phyloP scores from a whole-genome alignment of 2,329 filamentous ascomycete species.

The Clarireedia hainanense region DNA sequence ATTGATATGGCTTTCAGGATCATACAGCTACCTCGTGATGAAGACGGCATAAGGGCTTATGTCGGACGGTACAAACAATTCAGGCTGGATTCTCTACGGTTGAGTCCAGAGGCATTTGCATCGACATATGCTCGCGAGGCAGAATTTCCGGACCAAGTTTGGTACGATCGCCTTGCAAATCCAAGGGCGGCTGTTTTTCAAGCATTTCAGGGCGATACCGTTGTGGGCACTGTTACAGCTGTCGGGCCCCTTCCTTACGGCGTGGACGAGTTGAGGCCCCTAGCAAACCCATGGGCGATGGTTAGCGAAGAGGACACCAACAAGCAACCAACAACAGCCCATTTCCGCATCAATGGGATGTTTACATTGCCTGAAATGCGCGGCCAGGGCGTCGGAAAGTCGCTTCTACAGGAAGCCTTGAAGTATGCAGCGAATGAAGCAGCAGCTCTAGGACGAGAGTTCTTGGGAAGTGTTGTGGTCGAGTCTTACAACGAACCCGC shows the following conservation, averaged over 20 bases:
- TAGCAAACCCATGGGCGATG: constrained; percentile 17
- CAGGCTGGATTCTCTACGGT: constrained; percentile 21
- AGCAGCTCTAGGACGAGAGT: constrained; percentile 14
- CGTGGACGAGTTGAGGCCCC: constrained; percentile 6
- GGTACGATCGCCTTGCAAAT: constrained; percentile 32
- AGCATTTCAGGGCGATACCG: constrained; percentile 22
- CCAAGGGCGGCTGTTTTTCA: constrained; percentile 31
- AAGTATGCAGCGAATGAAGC: constrained; percentile 23
- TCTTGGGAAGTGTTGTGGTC: constrained; percentile 30
- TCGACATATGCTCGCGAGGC: constrained; percentile 33
- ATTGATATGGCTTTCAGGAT: constrained; percentile 21
- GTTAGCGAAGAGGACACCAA: background rate
- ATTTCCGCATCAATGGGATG: constrained; percentile 32
- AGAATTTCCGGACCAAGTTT: constrained; percentile 30
- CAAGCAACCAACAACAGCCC: constrained; percentile 9
- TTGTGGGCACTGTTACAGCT: constrained; percentile 30
- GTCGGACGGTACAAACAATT: constrained; percentile 22
- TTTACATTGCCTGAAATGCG: constrained; percentile 33
- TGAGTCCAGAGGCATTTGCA: constrained; percentile 30
- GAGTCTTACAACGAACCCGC: constrained; percentile 30
- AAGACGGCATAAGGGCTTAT: constrained; percentile 15
- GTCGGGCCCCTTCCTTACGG: constrained; percentile 27
- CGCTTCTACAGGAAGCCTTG: constrained; percentile 27
- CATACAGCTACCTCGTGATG: constrained; percentile 20
- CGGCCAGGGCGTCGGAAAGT: constrained; percentile 30